Percentiles rank a stretch among this genome's conserved stretches.
These are phyloP conservation scores for Quercus berberidifolia DNA, from an alignment of 306 rosid genomes.

Conservation along the genomic window DNA sequence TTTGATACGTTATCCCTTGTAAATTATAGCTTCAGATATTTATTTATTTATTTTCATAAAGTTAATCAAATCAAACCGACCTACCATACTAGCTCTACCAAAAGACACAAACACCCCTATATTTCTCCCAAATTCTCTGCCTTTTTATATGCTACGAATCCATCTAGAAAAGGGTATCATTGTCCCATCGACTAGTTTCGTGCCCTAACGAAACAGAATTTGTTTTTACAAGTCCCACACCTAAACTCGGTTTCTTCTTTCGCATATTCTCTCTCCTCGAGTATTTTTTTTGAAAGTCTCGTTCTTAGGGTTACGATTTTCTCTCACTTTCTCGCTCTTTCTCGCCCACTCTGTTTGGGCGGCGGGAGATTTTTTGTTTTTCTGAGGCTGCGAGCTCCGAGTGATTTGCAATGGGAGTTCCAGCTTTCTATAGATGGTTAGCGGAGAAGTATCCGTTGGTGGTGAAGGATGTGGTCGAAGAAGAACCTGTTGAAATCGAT, in stretches of 20 bases:
- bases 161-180: not conserved
- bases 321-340: not conserved
- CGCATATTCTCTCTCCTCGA: not conserved
- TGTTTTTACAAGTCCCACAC: not conserved
- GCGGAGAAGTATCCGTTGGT: slow-evolving; percentile 95
- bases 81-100: not conserved
- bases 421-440: slow-evolving; percentile 91
- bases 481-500: slow-evolving; percentile 80
- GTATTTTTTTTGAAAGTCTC: not conserved
- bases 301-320: slow-evolving; percentile 5
- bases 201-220: slow-evolving; percentile 14
- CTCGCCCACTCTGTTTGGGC: not conserved
- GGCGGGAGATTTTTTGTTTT: not conserved
- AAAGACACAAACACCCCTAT: slow-evolving; percentile 1
- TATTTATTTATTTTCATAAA: not conserved
- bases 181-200: not conserved
- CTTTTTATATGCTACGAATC: no score
- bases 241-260: not conserved
- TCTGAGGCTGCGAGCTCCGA: slow-evolving; percentile 8
- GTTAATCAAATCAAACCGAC: not conserved
- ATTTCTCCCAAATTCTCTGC: not conserved
- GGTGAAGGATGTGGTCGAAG: slow-evolving; percentile 78
- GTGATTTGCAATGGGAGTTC: slow-evolving; percentile 77
- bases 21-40: no score
- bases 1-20: no score